Percentiles rank a stretch among this genome's conserved stretches.
phyloP scores from a whole-genome alignment of 148 eudicot genomes.

The Chenopodium quinoa region DNA sequence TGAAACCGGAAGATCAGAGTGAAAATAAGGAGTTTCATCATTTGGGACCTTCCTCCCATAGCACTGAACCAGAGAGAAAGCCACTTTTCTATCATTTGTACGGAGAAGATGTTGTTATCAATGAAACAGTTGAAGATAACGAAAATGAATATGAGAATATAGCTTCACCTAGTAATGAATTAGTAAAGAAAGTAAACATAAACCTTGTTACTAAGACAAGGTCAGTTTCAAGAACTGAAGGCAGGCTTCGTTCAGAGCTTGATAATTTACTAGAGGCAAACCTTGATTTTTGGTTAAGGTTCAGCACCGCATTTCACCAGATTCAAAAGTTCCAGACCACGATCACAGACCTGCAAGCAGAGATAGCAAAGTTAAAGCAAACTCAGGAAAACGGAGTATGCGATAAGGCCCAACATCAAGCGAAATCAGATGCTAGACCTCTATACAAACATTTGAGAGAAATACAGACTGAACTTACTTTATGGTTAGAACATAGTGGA shows the following conservation, averaged over 20 bases:
- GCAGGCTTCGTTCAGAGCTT: constrained; percentile 54
- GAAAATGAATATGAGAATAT: constrained; percentile 7
- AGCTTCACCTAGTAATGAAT: constrained; percentile 7
- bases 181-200: constrained; percentile 18
- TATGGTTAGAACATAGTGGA: constrained; percentile 70
- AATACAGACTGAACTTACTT: constrained; percentile 59
- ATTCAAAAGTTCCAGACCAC: constrained; percentile 65
- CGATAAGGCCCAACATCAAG: constrained; percentile 15
- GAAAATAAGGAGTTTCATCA: neutral
- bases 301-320: constrained; percentile 73
- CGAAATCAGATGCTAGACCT: constrained; percentile 60
- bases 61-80: constrained; percentile 31
- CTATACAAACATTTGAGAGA: constrained; percentile 68
- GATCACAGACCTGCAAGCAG: constrained; percentile 53
- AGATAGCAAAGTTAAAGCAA: constrained; percentile 42
- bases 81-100: constrained; percentile 47
- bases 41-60: neutral
- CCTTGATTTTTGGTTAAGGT: constrained; percentile 77
- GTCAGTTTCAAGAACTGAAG: constrained; percentile 40
- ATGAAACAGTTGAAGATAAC: constrained; percentile 3
- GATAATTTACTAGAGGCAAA: constrained; percentile 62
- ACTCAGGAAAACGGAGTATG: constrained; percentile 33
- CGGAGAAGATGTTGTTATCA: constrained; percentile 13
- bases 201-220: constrained; percentile 25
- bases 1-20: constrained; percentile 12